Conservation (phyloP, 345 rosid genomes). For the Lagerstroemia speciosa region DNA sequence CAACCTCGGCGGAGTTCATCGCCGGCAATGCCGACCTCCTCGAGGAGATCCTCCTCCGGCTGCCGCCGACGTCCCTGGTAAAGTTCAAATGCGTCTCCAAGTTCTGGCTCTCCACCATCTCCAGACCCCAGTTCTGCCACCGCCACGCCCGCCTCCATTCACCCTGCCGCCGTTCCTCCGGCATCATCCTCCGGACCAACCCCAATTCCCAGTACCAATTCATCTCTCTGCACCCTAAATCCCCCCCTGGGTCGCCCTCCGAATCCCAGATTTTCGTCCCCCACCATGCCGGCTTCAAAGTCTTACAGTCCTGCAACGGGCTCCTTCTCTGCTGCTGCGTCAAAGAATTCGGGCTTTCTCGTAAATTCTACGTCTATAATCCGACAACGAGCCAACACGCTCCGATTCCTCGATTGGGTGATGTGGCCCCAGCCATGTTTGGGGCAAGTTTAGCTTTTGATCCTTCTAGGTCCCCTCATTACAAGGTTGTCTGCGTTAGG, state of each 20-base stretch:
- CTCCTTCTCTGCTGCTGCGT: conserved; percentile 26
- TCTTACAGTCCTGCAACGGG: conserved; percentile 31
- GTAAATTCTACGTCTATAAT: conserved; percentile 22
- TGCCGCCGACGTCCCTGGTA: conserved; percentile 12
- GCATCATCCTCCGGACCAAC: conserved; percentile 4
- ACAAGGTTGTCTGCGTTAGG: conserved; percentile 19
- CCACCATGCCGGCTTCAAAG: conserved; percentile 20
- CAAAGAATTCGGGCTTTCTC: conserved; percentile 9
- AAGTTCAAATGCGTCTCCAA: conserved; percentile 21
- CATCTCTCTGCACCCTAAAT: conserved; percentile 8
- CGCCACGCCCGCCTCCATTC: conserved; percentile 19
- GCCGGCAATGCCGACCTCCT: conserved; percentile 23
- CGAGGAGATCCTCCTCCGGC: conserved; percentile 15
- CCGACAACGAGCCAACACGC: conserved; percentile 20
- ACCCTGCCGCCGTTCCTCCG: background rate
- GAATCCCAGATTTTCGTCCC: conserved; percentile 11
- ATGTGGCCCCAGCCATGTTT: background rate
- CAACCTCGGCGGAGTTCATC: conserved; percentile 15
- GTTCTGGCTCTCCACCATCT: conserved; percentile 17
- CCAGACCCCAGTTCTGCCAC: conserved; percentile 13
- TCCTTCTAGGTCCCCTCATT: conserved; percentile 10
- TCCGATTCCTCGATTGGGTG: conserved; percentile 14
- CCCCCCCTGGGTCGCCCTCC: conserved; percentile 3
- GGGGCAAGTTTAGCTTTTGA: conserved; percentile 18
- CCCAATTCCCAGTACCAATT: conserved; percentile 11